Percentiles rank a stretch among this genome's conserved stretches.
These are phyloP conservation scores for Phytophthora cactorum DNA, from an alignment of 352 stramenopile species.

Conservation along the genomic window DNA sequence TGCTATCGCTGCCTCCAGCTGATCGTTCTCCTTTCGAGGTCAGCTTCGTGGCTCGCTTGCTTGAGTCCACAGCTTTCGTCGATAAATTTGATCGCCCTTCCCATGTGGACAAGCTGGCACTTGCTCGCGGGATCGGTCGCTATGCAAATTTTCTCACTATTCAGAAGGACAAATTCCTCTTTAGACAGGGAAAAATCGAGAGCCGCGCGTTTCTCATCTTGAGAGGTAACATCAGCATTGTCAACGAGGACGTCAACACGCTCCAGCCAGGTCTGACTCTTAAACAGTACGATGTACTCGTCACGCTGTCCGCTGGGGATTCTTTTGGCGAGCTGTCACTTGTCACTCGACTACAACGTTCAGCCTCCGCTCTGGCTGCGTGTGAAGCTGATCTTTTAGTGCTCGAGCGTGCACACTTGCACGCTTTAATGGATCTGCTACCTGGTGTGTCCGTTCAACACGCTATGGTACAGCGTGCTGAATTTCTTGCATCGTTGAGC, in stretches of 20 bases:
- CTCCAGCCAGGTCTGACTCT: constrained; percentile 31
- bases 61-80: constrained; percentile 65
- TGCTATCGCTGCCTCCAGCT: constrained; percentile 50
- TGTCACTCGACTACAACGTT: constrained; percentile 72
- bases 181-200: constrained; percentile 77
- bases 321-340: constrained; percentile 80
- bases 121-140: constrained; percentile 55
- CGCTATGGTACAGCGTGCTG: constrained; percentile 72
- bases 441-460: constrained; percentile 74
- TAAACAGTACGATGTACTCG: constrained; percentile 67
- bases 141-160: constrained; percentile 65
- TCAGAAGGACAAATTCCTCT: constrained; percentile 59
- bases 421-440: constrained; percentile 38
- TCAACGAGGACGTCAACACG: constrained; percentile 71
- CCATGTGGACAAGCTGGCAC: constrained; percentile 51
- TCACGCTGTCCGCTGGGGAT: constrained; percentile 66
- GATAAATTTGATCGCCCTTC: constrained; percentile 71
- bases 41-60: constrained; percentile 61
- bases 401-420: constrained; percentile 69
- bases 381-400: constrained; percentile 73
- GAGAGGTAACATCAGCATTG: constrained; percentile 76
- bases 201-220: constrained; percentile 83
- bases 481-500: constrained; percentile 64
- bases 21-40: constrained; percentile 50
- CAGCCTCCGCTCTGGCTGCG: constrained; percentile 65